Evolutionary conservation across 202 grass and related monocot species (phyloP), one percentile per base, ranked within the genome.

Genomic region (Carex sylvatica): DNA sequence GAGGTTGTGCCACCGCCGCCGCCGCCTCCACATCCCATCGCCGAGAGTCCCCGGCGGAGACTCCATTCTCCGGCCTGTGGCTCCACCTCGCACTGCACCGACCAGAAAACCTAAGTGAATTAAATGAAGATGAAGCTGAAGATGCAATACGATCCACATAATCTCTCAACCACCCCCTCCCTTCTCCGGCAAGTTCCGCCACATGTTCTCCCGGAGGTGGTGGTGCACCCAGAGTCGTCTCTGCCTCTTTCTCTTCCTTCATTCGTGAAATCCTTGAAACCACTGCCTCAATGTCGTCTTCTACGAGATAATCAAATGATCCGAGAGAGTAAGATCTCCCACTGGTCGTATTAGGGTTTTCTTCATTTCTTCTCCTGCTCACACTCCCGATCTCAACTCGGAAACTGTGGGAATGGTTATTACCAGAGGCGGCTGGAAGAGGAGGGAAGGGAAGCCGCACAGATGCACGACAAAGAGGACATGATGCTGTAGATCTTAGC

Each of bases 261-360:
- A 85, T 10, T 82, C 72, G 83, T 26, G 84, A 56, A 89, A 95
- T 98, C 85, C 90, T 85, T 30, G 92, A 72, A 8, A 98, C 87
- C 70, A 98, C 86, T 62, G 95, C 92, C 86, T 98, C 95, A 40
- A 98, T 87, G 85, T 98, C 91, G 83, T 98, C 95, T 61, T 98
- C 92, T 10, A 95, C 92, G 60, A 88, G 84, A 82, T 98, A 98
- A 82, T 98, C 95, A 77, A 93, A 98, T 26, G 95, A 98, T 22
- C 91, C 95, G 2, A 95, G 74, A 4, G 96, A 95, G 84, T 95
- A 99, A 11, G 96, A 91, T 61, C 86, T 88, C 46, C 74, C 90
- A 20, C 86, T 83, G 71, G 84, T 63, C 15, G 83, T 79, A 20
- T 89, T 88, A 49, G 67, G 40, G 28, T 46, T 52, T 75, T 74